These are phyloP conservation scores for Monosporascus sp. DNA, from an alignment of 2,329 filamentous ascomycete species.

Conservation along the genomic window DNA sequence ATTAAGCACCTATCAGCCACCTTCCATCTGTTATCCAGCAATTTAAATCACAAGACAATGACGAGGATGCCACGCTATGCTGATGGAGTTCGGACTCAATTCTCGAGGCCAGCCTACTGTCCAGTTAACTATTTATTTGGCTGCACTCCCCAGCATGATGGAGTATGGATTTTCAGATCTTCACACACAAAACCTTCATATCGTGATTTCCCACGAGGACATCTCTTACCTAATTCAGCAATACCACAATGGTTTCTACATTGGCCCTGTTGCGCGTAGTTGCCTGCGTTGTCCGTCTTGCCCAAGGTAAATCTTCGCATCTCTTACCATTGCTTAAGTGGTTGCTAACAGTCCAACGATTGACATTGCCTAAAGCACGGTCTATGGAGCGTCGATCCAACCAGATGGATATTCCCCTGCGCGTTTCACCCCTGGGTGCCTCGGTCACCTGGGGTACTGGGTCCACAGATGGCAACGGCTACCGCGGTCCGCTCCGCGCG, in stretches of 20 bases:
- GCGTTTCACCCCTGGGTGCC: slow-evolving; percentile 16
- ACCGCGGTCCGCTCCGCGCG: slow-evolving; percentile 16
- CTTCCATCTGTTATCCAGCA: too few species aligned
- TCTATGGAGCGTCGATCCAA: background rate
- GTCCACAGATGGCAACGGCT: slow-evolving; percentile 17
- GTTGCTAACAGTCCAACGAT: too few species aligned
- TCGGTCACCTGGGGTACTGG: slow-evolving; percentile 17
- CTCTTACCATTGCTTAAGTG: too few species aligned
- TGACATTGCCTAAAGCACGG: background rate
- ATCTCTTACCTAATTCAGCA: background rate
- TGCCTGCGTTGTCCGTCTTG: background rate
- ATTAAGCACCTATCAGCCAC: too few species aligned
- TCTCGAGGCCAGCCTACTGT: too few species aligned
- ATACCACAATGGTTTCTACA: background rate
- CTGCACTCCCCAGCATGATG: too few species aligned
- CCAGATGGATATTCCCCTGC: slow-evolving; percentile 5
- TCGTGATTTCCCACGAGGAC: background rate
- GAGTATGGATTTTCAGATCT: too few species aligned
- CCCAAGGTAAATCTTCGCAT: background rate
- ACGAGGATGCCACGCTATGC: too few species aligned
- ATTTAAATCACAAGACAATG: too few species aligned
- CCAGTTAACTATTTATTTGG: too few species aligned
- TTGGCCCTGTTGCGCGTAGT: background rate
- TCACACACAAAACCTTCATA: too few species aligned
- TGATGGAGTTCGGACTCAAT: too few species aligned